Percentiles rank a stretch among this genome's conserved stretches.
phyloP scores from a whole-genome alignment of 345 rosid genomes.

The Carallia brachiata region DNA sequence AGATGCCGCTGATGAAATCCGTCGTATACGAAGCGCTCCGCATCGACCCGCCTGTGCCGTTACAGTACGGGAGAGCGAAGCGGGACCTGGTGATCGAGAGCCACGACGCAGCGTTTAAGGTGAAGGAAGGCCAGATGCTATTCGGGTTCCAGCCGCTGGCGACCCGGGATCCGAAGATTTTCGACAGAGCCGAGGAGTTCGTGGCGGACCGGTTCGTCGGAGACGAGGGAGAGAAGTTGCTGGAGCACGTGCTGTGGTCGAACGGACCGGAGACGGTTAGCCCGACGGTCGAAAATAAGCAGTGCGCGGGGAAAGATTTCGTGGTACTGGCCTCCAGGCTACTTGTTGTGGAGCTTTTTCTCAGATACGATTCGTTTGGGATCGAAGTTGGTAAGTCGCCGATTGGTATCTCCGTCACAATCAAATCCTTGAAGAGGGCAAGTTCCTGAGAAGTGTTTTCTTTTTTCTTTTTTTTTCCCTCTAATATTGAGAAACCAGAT shows the following conservation, averaged over 20 bases:
- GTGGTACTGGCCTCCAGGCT: constrained; percentile 70
- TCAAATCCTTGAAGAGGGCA: constrained; percentile 63
- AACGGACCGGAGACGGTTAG: constrained; percentile 78
- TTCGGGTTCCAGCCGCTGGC: constrained; percentile 89
- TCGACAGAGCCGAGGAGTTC: constrained; percentile 67
- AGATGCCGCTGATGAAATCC: constrained; percentile 77
- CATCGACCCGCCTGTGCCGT: constrained; percentile 84
- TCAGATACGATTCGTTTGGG: constrained; percentile 78
- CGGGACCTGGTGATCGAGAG: constrained; percentile 65
- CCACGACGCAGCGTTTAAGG: constrained; percentile 71
- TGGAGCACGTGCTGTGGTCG: constrained; percentile 82
- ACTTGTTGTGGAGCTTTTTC: constrained; percentile 69
- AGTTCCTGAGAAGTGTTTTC: constrained; percentile 33
- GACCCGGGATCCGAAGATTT: constrained; percentile 74
- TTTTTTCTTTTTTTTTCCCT: no score
- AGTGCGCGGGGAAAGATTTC: constrained; percentile 87
- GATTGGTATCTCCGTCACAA: constrained; percentile 49
- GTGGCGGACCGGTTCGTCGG: constrained; percentile 74
- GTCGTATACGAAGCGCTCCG: constrained; percentile 75
- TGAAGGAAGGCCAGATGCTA: constrained; percentile 74
- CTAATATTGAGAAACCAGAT: no score
- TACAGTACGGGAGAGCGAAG: constrained; percentile 71
- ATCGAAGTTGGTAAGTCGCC: constrained; percentile 51
- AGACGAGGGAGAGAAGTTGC: constrained; percentile 66
- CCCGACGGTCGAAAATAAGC: constrained; percentile 65